phyloP scores from a whole-genome alignment of 2,329 filamentous ascomycete species.

The Colletotrichum sp. region DNA sequence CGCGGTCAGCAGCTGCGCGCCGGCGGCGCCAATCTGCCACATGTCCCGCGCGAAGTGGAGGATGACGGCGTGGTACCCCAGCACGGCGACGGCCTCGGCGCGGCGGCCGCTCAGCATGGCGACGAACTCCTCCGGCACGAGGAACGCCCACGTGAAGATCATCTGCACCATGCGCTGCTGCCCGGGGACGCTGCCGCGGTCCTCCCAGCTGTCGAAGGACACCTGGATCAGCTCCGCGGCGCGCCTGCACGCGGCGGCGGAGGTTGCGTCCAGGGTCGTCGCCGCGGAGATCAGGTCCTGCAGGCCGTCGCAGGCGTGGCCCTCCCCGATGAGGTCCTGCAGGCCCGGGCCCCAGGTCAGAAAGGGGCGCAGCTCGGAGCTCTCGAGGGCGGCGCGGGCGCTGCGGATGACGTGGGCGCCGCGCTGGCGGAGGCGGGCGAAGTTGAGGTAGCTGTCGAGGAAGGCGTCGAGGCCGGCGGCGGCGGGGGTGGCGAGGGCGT shows the following conservation, averaged over 20 bases:
- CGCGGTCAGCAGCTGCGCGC: neutral
- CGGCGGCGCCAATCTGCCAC: constrained; percentile 32
- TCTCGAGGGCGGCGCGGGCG: neutral
- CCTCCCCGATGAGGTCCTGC: neutral
- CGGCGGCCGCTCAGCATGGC: constrained; percentile 24
- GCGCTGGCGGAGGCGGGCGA: constrained; percentile 27
- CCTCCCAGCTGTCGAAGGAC: constrained; percentile 8
- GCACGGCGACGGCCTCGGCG: constrained; percentile 29
- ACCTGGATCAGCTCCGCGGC: constrained; percentile 26
- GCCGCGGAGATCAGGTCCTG: constrained; percentile 24
- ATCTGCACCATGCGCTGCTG: constrained; percentile 25
- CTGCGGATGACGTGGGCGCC: constrained; percentile 22
- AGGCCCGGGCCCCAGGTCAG: neutral
- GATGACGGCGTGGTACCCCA: constrained; percentile 32
- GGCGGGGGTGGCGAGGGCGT: constrained; percentile 31
- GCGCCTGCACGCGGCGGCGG: constrained; percentile 11
- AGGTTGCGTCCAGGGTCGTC: constrained; percentile 23
- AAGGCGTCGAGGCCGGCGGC: constrained; percentile 28
- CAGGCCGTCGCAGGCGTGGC: neutral
- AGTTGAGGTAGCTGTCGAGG: constrained; percentile 33
- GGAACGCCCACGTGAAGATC: constrained; percentile 30
- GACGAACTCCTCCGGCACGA: constrained; percentile 26
- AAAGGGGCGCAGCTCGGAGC: neutral
- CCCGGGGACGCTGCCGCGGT: neutral
- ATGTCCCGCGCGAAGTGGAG: constrained; percentile 28